Evolutionary conservation across 805 yeast genomes (phyloP).

Genomic region (Zygosaccharomyces bisporus): DNA sequence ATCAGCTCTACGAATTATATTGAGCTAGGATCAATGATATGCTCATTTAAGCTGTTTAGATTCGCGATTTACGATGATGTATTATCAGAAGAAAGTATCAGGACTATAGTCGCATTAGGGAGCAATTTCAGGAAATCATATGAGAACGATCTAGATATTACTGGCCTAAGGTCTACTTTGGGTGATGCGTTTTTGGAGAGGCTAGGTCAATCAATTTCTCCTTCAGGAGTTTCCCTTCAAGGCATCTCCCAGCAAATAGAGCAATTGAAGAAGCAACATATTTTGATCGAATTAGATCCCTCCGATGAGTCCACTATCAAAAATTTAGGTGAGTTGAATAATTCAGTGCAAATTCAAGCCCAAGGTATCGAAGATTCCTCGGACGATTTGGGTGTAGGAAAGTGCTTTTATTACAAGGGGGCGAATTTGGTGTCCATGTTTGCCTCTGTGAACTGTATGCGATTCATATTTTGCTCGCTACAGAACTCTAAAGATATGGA

Average conservation of each 20-base stretch:
- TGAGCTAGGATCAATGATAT: constrained; percentile 35
- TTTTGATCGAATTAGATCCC: constrained; percentile 21
- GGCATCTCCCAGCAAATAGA: neutral
- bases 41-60: constrained; percentile 30
- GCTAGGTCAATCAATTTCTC: neutral
- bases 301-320: constrained; percentile 15
- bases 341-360: neutral
- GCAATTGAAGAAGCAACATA: constrained; percentile 19
- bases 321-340: neutral
- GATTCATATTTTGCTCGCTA: constrained; percentile 17
- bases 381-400: constrained; percentile 18
- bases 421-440: constrained; percentile 20
- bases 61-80: constrained; percentile 14
- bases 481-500: constrained; percentile 14
- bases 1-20: constrained; percentile 16
- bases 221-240: constrained; percentile 7
- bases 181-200: constrained; percentile 15
- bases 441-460: constrained; percentile 19
- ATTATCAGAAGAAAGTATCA: constrained; percentile 15
- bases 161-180: constrained; percentile 4
- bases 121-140: constrained; percentile 7
- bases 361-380: constrained; percentile 16
- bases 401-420: constrained; percentile 19
- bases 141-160: constrained; percentile 4
- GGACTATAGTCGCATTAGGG: constrained; percentile 13